Base-by-base conservation (phyloP, 1,139 yeast genomes). In the Blastobotrys petasosporus region DNA sequence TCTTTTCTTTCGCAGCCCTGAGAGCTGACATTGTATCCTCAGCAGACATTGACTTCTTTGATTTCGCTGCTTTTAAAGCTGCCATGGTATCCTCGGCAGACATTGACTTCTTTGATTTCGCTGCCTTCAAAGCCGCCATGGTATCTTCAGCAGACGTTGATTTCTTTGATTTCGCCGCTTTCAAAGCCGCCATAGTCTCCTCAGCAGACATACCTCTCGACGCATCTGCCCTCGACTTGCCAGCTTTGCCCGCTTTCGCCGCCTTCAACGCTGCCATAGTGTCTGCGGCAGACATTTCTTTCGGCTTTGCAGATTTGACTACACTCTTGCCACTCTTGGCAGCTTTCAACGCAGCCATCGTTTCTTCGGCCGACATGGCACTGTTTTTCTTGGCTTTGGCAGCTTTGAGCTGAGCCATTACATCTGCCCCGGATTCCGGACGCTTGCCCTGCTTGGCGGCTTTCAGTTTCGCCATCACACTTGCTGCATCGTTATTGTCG, bases 21-120 rank as follows among this genome's bases (percentile, higher is more conserved):
- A 66, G 12, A 74, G 74, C 38, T 53, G 9, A n/a, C 31, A 11
- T 37, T 15, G 9, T 53, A 15, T 61, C 64, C 23, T 57, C 55
- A 23, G 51, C 54, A 11, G 56, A 45, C 12, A 47, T 37, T 16
- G 46, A 39, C 32, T 37, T n/a, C 40, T 41, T 48, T 42, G 35
- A 45, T 37, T 50, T 44, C 9, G 44, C 37, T 11, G 44, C 47
- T 43, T 55, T 60, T 28, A 62, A 49, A 25, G 55, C 56, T 5
- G 59, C 61, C 50, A 58, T 50, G 11, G 65, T 60, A 12, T 51
- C 54, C 13, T 43, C 45, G 15, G 47, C 59, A 34, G 32, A 13
- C 45, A 42, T 39, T 16, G 46, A 39, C 32, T 37, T n/a, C 40
- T 41, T 48, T 42, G 35, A 45, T 37, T 50, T 44, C 9, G 44